Percentiles rank a stretch among this genome's conserved stretches.
Evolutionary conservation across 306 rosid species (phyloP).

Genomic region (Urtica urens): DNA sequence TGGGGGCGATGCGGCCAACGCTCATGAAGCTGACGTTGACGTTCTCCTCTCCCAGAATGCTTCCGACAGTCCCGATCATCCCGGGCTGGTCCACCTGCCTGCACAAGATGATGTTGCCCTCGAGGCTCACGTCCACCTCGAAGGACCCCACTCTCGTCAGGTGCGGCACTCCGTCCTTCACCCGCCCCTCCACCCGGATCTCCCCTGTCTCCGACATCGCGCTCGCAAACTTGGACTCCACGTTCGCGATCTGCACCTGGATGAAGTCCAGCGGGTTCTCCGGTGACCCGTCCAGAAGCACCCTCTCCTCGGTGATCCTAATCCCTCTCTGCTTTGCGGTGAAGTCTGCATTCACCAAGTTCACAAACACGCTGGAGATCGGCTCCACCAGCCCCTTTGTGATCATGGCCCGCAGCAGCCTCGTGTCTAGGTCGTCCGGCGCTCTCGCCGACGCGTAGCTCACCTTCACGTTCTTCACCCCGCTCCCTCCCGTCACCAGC

Average conservation of each 20-base stretch:
- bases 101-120: constrained; percentile 82
- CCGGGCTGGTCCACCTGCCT: constrained; percentile 99
- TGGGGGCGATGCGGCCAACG: constrained; percentile 93
- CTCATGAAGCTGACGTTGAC: constrained; percentile 99
- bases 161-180: constrained; percentile 88
- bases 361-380: constrained; percentile 77
- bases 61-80: constrained; percentile 82
- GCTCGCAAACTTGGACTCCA: constrained; percentile 83
- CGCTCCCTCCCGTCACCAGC: constrained; percentile 95
- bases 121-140: constrained; percentile 92
- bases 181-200: constrained; percentile 77
- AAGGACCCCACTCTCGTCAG: constrained; percentile 91
- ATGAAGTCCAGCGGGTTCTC: constrained; percentile 73
- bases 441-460: constrained; percentile 80
- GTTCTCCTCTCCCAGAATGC: constrained; percentile 78
- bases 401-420: constrained; percentile 97
- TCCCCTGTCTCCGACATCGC: constrained; percentile 86
- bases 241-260: constrained; percentile 90
- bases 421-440: constrained; percentile 94
- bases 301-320: constrained; percentile 72
- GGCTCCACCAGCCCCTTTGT: constrained; percentile 96
- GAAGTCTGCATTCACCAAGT: constrained; percentile 94
- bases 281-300: constrained; percentile 74
- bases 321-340: constrained; percentile 94
- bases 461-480: constrained; percentile 84